Conservation (phyloP, 257 asterid species). For the Solanum virginianum region DNA sequence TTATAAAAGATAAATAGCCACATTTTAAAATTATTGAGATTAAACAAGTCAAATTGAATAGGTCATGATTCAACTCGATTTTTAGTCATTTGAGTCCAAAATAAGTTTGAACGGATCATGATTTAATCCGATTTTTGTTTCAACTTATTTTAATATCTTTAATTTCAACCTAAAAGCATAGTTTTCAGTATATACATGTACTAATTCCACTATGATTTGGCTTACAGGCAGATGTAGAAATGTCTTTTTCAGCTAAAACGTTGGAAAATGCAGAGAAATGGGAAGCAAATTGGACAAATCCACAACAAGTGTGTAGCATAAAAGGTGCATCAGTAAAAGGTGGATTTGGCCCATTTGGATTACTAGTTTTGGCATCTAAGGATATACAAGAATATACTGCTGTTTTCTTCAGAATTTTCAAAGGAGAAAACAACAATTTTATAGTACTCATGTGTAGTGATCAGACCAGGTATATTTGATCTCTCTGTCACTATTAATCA, state of each 20-base stretch:
- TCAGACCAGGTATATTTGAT: conserved; percentile 15
- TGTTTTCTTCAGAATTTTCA: conserved; percentile 24
- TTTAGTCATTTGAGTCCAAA: no score
- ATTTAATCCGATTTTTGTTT: no score
- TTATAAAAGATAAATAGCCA: no score
- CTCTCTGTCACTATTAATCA: neutral
- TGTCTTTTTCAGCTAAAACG: neutral
- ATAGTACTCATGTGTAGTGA: conserved; percentile 34
- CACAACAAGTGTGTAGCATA: conserved; percentile 18
- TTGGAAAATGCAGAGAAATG: conserved; percentile 11
- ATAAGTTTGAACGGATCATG: no score
- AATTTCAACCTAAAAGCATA: no score
- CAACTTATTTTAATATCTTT: no score
- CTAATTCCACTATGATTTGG: no score
- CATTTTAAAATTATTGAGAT: no score
- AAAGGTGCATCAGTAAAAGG: conserved; percentile 15
- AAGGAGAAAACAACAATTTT: neutral
- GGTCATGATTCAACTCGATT: no score
- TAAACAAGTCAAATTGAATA: no score
- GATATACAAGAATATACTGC: conserved; percentile 22
- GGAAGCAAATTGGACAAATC: conserved; percentile 18
- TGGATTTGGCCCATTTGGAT: conserved; percentile 23
- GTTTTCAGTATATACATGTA: no score
- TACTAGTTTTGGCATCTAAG: conserved; percentile 14
- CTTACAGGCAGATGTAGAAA: conserved; percentile 23